Evolutionary conservation across 2,329 filamentous ascomycete genomes (phyloP).

Genomic region (Emmonsia crescens): DNA sequence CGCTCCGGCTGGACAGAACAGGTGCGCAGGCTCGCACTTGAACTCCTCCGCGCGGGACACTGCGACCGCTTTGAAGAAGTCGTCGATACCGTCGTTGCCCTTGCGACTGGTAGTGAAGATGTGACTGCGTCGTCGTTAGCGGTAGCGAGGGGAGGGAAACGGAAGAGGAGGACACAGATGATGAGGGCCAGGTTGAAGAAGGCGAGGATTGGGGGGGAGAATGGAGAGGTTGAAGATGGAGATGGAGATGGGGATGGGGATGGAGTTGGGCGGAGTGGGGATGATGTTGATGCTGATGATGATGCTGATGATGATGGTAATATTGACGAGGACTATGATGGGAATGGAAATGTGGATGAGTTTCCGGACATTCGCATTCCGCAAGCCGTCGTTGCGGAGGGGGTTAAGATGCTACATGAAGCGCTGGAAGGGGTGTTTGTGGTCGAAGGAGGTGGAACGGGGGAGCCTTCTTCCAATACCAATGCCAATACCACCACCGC

Average conservation of each 20-base stretch:
- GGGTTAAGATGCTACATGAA: constrained; percentile 41
- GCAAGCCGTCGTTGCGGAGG: constrained; percentile 38
- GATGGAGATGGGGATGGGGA: neutral
- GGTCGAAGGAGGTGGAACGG: constrained; percentile 33
- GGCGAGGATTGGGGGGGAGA: constrained; percentile 2
- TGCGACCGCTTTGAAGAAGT: constrained; percentile 48
- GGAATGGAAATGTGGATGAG: neutral
- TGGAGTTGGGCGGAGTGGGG: constrained; percentile 6
- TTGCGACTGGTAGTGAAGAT: constrained; percentile 28
- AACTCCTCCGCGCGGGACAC: constrained; percentile 47
- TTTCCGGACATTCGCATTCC: constrained; percentile 38
- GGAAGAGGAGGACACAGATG: constrained; percentile 14
- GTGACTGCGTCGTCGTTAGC: constrained; percentile 18
- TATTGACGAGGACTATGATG: constrained; percentile 4
- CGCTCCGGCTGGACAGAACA: constrained; percentile 49
- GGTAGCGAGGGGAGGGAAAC: constrained; percentile 15
- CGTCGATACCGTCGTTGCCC: constrained; percentile 42
- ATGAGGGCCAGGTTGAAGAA: constrained; percentile 5
- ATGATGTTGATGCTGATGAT: constrained; percentile 8
- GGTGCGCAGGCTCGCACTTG: constrained; percentile 43
- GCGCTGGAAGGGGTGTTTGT: constrained; percentile 34
- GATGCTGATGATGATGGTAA: constrained; percentile 5
- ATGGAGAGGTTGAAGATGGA: constrained; percentile 10
- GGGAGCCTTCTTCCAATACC: neutral
- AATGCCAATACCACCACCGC: neutral